A percentile compares a stretch with the other conserved stretches of the same genome.
Evolutionary conservation across 2,329 filamentous ascomycete genomes (phyloP).

Genomic region (Tolypocladium ovalisporum): DNA sequence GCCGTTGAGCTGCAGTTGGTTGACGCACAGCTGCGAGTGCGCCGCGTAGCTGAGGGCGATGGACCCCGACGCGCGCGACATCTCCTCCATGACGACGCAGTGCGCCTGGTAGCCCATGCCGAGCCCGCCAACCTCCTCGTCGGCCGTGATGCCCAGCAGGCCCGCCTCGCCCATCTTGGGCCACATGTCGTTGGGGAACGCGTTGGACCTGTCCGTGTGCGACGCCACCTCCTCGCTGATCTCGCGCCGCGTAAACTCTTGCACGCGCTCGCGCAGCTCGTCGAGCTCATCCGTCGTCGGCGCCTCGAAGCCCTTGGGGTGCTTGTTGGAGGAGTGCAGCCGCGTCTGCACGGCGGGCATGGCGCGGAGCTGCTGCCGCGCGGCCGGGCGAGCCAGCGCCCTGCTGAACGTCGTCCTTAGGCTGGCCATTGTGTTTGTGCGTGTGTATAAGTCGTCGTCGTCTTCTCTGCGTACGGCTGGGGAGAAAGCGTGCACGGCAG

Average conservation of each 20-base stretch:
- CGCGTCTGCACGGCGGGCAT: conserved; percentile 17
- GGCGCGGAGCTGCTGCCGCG: conserved; percentile 19
- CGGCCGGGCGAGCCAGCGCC: conserved; percentile 22
- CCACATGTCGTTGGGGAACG: conserved; percentile 89
- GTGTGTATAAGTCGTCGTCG: neutral
- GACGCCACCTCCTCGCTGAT: conserved; percentile 76
- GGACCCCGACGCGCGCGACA: conserved; percentile 73
- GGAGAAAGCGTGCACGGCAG: neutral
- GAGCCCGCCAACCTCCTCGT: conserved; percentile 82
- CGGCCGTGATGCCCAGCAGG: conserved; percentile 84
- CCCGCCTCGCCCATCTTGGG: conserved; percentile 83
- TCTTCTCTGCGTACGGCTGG: neutral
- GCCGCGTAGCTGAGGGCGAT: conserved; percentile 90
- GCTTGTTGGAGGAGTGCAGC: conserved; percentile 41
- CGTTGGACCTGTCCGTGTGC: conserved; percentile 73
- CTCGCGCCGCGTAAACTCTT: conserved; percentile 82
- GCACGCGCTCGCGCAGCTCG: conserved; percentile 73
- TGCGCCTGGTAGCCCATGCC: conserved; percentile 95
- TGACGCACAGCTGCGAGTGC: conserved; percentile 92
- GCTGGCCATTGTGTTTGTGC: conserved; percentile 26
- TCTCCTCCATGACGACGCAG: conserved; percentile 89
- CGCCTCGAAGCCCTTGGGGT: conserved; percentile 52
- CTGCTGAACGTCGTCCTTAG: conserved; percentile 23
- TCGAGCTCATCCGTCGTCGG: conserved; percentile 64
- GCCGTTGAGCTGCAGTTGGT: conserved; percentile 89